Conservation (phyloP, 2,329 filamentous ascomycete genomes). For the Fusarium floridanum region DNA sequence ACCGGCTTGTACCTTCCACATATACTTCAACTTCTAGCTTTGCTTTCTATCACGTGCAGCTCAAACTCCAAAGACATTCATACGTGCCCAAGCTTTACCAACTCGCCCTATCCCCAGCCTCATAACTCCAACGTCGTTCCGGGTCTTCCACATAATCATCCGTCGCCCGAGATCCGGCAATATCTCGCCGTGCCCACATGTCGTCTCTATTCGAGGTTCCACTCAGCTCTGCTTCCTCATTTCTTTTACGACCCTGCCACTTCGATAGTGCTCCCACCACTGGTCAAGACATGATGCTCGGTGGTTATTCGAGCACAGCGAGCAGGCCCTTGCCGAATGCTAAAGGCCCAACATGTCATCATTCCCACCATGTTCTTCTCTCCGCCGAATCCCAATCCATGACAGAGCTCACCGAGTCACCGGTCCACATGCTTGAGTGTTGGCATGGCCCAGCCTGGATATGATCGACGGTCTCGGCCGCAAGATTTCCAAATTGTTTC, state of each 20-base stretch:
- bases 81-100: background rate
- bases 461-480: conserved; percentile 37
- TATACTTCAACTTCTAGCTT: conserved; percentile 10
- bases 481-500: conserved; percentile 10
- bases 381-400: conserved; percentile 14
- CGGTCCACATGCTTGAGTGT: conserved; percentile 27
- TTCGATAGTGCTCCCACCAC: conserved; percentile 2
- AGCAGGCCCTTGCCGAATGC: conserved; percentile 11
- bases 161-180: background rate
- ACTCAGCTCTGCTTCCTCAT: conserved; percentile 3
- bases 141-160: background rate
- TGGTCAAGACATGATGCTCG: background rate
- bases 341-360: conserved; percentile 11
- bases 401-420: conserved; percentile 33
- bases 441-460: conserved; percentile 31
- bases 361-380: conserved; percentile 12
- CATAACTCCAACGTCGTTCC: background rate
- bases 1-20: background rate
- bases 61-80: background rate
- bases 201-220: conserved; percentile 6
- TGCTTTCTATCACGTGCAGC: conserved; percentile 12
- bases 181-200: background rate
- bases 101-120: background rate
- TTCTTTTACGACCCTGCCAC: background rate
- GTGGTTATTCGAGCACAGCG: conserved; percentile 2